These are phyloP conservation scores for Histomonas meleagridis DNA, from an alignment of 208 protist genomes.

Conservation along the genomic window DNA sequence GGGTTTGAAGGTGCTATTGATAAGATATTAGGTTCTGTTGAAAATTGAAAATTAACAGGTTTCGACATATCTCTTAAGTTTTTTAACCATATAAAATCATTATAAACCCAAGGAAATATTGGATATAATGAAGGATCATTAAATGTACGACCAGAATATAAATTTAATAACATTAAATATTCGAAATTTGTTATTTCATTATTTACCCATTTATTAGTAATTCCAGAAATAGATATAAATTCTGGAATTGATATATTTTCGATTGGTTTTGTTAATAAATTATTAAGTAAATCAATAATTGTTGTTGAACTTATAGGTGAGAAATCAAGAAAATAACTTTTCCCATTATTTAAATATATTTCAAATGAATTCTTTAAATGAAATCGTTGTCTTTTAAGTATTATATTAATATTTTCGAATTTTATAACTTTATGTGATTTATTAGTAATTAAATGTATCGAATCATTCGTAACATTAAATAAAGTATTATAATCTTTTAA, in stretches of 20 bases:
- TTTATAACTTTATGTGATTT: not conserved
- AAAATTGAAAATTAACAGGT: too few species aligned
- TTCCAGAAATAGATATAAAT: not conserved
- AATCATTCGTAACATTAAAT: not conserved
- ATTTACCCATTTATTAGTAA: not conserved
- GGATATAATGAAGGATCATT: not conserved
- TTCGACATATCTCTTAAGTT: too few species aligned
- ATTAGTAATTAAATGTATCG: not conserved
- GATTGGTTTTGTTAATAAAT: not conserved
- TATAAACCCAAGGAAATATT: not conserved
- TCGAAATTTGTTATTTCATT: not conserved
- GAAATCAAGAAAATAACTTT: not conserved
- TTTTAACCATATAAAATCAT: not conserved
- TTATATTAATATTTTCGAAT: not conserved
- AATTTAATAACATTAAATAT: not conserved
- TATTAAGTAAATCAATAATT: not conserved
- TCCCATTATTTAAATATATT: not conserved
- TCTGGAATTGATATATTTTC: not conserved
- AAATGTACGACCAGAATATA: not conserved
- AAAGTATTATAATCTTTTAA: not conserved
- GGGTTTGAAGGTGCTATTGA: too few species aligned
- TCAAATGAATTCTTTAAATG: not conserved
- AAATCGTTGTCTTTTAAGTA: not conserved
- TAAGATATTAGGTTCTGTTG: too few species aligned
- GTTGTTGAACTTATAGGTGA: not conserved